phyloP scores from a whole-genome alignment of 202 grass and related monocot genomes.

The Alloteropsis angusta region DNA sequence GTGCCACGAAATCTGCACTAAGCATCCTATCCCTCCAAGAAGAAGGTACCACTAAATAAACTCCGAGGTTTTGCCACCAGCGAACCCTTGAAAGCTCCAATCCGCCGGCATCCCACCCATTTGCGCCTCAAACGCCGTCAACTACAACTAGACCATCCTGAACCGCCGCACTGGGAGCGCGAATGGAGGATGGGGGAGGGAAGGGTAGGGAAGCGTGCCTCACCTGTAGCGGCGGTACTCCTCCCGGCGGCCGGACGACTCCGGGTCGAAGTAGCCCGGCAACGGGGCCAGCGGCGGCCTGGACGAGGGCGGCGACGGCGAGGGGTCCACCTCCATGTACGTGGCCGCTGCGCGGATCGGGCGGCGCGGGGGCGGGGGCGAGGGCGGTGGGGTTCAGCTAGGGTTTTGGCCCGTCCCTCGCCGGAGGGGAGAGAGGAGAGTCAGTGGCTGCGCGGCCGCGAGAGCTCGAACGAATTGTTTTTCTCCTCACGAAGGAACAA shows the following conservation, averaged over 20 bases:
- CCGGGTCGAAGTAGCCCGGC: slow-evolving; percentile 68
- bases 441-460: background rate
- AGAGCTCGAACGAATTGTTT: background rate
- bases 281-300: background rate
- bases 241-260: slow-evolving; percentile 58
- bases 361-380: background rate
- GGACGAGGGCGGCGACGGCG: slow-evolving; percentile 24
- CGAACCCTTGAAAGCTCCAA: background rate
- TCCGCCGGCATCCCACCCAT: no score
- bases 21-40: background rate
- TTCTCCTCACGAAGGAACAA: background rate
- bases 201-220: background rate
- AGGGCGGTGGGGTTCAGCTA: slow-evolving; percentile 3
- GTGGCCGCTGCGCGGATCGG: background rate
- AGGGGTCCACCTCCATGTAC: slow-evolving; percentile 42
- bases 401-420: slow-evolving; percentile 5
- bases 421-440: background rate
- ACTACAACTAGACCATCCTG: background rate
- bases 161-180: background rate
- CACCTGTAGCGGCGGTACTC: slow-evolving; percentile 89
- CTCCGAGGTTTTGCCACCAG: background rate
- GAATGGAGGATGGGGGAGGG: background rate
- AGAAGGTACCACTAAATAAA: background rate
- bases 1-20: background rate
- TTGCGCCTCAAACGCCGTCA: background rate